A percentile compares a stretch with the other conserved stretches of the same genome.
Conservation (phyloP, 352 stramenopile species). For the Globisporangium nodosum region DNA sequence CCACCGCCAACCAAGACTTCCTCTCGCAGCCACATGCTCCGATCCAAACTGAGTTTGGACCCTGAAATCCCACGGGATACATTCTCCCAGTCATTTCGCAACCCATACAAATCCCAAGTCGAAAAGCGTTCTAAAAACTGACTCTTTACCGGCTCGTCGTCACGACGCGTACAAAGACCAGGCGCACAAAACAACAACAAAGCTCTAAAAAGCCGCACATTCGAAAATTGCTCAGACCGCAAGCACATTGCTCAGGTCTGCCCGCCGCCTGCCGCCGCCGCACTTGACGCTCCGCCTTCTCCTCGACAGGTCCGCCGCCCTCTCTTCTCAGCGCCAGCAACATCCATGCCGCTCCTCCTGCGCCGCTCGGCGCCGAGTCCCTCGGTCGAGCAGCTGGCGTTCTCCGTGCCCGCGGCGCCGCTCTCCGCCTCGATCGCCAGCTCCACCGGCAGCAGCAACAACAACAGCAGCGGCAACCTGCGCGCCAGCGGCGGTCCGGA, state of each 20-base stretch:
- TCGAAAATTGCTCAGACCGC: constrained; percentile 10
- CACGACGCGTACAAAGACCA: neutral
- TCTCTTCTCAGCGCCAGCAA: neutral
- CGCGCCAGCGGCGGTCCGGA: constrained; percentile 8
- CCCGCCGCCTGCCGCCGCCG: neutral
- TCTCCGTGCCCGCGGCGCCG: constrained; percentile 28
- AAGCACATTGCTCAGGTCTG: neutral
- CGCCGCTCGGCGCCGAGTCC: constrained; percentile 59
- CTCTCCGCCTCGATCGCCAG: constrained; percentile 13
- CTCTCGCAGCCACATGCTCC: no score
- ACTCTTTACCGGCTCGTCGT: no score
- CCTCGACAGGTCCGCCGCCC: neutral
- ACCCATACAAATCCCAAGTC: no score
- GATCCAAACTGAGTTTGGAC: no score
- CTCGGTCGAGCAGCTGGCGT: constrained; percentile 67
- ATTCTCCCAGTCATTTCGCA: no score
- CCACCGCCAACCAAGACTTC: no score
- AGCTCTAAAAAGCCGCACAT: constrained; percentile 1
- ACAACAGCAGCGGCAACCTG: constrained; percentile 4
- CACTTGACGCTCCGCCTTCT: neutral
- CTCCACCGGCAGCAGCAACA: constrained; percentile 1
- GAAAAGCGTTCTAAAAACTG: no score
- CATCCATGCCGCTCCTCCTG: constrained; percentile 64
- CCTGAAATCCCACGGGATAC: no score
- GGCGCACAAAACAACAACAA: neutral